Evolutionary conservation across 768 basidiomycete genomes (phyloP), one percentile per base, ranked within the genome.

Genomic region (Amyloporia xantha): DNA sequence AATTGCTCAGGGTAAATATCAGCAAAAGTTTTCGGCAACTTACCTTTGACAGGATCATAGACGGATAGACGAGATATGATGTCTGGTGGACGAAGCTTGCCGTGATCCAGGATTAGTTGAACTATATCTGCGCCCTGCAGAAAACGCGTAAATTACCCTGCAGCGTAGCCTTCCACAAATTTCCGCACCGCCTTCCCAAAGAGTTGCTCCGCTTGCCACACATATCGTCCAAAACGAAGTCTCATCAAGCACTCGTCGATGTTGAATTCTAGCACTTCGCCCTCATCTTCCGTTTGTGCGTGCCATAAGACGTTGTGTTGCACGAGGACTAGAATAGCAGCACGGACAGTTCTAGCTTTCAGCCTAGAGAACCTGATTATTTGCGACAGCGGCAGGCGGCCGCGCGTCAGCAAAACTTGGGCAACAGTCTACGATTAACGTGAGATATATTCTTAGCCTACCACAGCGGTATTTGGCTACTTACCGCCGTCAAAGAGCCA

Each of bases 281-380:
- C 80, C 36, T 81, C 84, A n/a, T 82, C 80, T 7, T 82, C 82
- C 4, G 75, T 75, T 33, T 76, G 76, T 7, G 84, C 78, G 61
- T 92, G 89, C 88, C 91, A 93, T 38, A 94, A 72, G 38, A 96
- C 66, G 66, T 96, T 93, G 62, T 97, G 94, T 62, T 97, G 94
- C 15, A 94, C 75, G 46, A 97, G 77, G 39, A 85, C 77, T 39
- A 96, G 70, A 17, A 94, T 68, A 17, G 81, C 75, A 23, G 82
- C 81, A 46, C 86, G 81, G 12, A 84, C 76, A 1, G 75, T 80
- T 21, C 83, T 79, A 9, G 81, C 76, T 58, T 81, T 85, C 23
- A 91, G 65, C 24, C 69, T 72, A 1, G 91, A 79, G 60, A 81
- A 81, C 26, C 85, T 82, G 27, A 82, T 71, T 43, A 95, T 62